Conservation (phyloP, 2,329 filamentous ascomycete genomes). For the Fusarium penzigii region DNA sequence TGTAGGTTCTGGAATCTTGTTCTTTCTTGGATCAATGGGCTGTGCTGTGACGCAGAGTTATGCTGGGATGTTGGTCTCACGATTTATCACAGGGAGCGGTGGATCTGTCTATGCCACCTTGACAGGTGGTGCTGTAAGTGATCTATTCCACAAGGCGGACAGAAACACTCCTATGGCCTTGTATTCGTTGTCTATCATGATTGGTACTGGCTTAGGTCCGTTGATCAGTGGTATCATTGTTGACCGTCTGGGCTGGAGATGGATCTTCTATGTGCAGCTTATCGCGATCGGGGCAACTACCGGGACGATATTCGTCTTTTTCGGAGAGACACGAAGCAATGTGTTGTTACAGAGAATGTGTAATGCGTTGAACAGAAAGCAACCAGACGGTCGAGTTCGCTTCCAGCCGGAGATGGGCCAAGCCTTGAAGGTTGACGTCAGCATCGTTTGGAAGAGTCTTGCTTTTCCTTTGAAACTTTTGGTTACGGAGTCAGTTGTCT, state of each 20-base stretch:
- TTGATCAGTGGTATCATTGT: conserved; percentile 61
- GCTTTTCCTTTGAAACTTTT: conserved; percentile 45
- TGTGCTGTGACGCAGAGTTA: conserved; percentile 61
- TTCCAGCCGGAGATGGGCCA: conserved; percentile 14
- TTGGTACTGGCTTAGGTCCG: conserved; percentile 65
- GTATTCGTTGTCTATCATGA: conserved; percentile 61
- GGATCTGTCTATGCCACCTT: conserved; percentile 47
- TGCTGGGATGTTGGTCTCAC: conserved; percentile 61
- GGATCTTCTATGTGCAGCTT: conserved; percentile 68
- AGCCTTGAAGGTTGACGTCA: conserved; percentile 17
- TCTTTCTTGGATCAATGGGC: conserved; percentile 46
- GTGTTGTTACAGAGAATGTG: conserved; percentile 65
- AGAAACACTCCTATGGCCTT: conserved; percentile 70
- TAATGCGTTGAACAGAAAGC: conserved; percentile 53
- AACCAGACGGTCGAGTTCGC: background rate
- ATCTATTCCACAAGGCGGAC: conserved; percentile 63
- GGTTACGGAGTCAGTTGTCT: conserved; percentile 60
- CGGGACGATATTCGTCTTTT: conserved; percentile 55
- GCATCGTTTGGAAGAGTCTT: conserved; percentile 31
- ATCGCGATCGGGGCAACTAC: conserved; percentile 60
- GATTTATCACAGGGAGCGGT: conserved; percentile 63
- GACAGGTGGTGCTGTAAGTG: conserved; percentile 68
- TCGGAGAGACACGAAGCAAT: conserved; percentile 68
- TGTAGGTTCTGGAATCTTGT: conserved; percentile 31
- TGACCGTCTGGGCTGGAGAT: conserved; percentile 59